phyloP scores from a whole-genome alignment of 768 basidiomycete species.

The Cyathus striatus region DNA sequence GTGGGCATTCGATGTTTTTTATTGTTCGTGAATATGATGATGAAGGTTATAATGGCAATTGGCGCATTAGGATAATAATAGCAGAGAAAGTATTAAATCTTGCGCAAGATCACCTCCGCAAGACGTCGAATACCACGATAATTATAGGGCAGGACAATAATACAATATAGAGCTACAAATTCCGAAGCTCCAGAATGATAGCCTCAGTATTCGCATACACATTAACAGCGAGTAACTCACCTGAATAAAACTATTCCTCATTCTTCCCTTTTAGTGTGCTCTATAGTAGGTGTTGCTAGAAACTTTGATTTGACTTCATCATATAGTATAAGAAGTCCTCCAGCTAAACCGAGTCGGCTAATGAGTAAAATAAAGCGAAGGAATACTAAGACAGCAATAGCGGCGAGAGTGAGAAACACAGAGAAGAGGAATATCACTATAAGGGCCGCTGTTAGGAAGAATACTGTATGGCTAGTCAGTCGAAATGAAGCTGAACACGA shows the following conservation, averaged over 20 bases:
- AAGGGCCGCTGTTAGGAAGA: constrained; percentile 13
- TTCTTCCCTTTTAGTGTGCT: neutral
- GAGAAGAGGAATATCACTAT: constrained; percentile 14
- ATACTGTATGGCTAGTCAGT: constrained; percentile 6
- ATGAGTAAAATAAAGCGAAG: constrained; percentile 12
- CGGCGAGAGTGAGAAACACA: neutral
- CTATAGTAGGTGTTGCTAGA: neutral
- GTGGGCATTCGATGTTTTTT: too few relatives aligned
- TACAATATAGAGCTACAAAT: too few relatives aligned
- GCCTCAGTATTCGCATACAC: neutral
- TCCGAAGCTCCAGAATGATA: neutral
- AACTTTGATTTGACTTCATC: constrained; percentile 12
- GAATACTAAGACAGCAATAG: constrained; percentile 13
- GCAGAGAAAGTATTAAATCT: too few relatives aligned
- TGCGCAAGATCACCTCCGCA: too few relatives aligned
- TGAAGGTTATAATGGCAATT: too few relatives aligned
- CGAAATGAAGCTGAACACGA: neutral
- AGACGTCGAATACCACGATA: too few relatives aligned
- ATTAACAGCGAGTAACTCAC: neutral
- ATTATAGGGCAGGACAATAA: too few relatives aligned
- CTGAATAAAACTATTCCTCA: neutral
- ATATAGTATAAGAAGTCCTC: constrained; percentile 12
- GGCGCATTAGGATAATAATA: too few relatives aligned
- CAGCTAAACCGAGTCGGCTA: constrained; percentile 14
- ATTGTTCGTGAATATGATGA: too few relatives aligned